A percentile compares a stretch with the other conserved stretches of the same genome.
These are phyloP conservation scores for Gillenia trifoliata DNA, from an alignment of 306 rosid species.

Conservation along the genomic window DNA sequence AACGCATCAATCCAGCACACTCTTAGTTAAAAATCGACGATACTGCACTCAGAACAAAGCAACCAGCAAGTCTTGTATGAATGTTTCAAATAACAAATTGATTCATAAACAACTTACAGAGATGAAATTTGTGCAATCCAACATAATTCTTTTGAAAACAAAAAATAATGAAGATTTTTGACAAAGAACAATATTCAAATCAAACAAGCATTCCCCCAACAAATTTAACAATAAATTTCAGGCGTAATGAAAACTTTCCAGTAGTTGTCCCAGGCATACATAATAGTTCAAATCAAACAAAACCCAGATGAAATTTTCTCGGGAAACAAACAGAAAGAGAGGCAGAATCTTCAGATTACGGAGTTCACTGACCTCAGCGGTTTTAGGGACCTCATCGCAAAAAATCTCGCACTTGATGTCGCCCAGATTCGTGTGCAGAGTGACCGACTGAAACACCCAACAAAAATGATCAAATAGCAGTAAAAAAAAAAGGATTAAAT, in stretches of 20 bases:
- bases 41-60: neutral
- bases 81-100: neutral
- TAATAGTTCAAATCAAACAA: neutral
- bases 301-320: neutral
- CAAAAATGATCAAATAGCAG: neutral
- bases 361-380: slow-evolving; percentile 58
- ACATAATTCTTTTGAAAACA: neutral
- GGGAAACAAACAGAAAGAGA: slow-evolving; percentile 13
- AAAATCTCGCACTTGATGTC: slow-evolving; percentile 92
- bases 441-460: slow-evolving; percentile 53
- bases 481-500: neutral
- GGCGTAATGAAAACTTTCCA: neutral
- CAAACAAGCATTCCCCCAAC: neutral
- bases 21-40: neutral
- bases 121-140: neutral
- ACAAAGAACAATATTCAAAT: neutral
- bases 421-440: slow-evolving; percentile 92
- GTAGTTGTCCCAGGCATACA: neutral
- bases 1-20: neutral
- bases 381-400: slow-evolving; percentile 86
- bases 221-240: neutral
- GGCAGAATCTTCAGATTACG: neutral
- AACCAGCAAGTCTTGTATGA: neutral
- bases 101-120: neutral
- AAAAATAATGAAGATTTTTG: neutral